Base-by-base conservation (phyloP, 176 grass and related monocot species). In the Dendrocalamus sinicus region DNA sequence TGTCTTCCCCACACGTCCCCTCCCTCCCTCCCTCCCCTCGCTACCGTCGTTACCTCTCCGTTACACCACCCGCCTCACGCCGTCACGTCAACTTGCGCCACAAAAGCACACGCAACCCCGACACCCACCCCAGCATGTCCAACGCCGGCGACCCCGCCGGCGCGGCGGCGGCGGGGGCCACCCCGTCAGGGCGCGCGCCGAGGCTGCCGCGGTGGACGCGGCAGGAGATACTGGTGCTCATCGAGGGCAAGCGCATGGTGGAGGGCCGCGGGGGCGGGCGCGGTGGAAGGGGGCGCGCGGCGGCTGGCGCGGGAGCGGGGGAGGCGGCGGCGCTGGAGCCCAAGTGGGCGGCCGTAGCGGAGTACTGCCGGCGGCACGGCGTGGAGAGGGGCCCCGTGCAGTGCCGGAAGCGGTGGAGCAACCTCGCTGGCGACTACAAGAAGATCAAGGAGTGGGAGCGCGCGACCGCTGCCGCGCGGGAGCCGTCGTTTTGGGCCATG, bases 381-480 rank as follows among this genome's bases (percentile, higher is more conserved):
- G 91, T 98, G 26, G 91, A 92, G 80, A 88, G 93, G 48, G 93
- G 93, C 0, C 83, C 93, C 44, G 96, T 98, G 50, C 96, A 98
- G 93, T 98, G 93, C 86, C 87, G 96, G 54, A 98, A 98, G 88
- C 83, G 96, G 63, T 98, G 96, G 93, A 98, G 96, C 83, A 98
- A 98, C 73, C 96, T 98, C n/a, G 93, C 96, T 3, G 93, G 93
- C 7, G 96, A 98, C 77, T 98, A 89, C 69, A 98, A 98, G 90
- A 98, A 98, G 89, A 98, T 98, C 64, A 98, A 92, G 86, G 96
- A 98, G 87, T 98, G 96, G 96, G 96, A 98, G 88, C 88, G 89
- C 4, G 63, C 45, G 26, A 69, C 85, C 12, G 9, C 55, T 37
- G 79, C 84, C 47, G 12, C 46, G 57, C 79, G 72, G 37, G 89